A percentile compares a stretch with the other conserved stretches of the same genome.
phyloP scores from a whole-genome alignment of 257 asterid genomes.

The Lithospermum erythrorhizon region DNA sequence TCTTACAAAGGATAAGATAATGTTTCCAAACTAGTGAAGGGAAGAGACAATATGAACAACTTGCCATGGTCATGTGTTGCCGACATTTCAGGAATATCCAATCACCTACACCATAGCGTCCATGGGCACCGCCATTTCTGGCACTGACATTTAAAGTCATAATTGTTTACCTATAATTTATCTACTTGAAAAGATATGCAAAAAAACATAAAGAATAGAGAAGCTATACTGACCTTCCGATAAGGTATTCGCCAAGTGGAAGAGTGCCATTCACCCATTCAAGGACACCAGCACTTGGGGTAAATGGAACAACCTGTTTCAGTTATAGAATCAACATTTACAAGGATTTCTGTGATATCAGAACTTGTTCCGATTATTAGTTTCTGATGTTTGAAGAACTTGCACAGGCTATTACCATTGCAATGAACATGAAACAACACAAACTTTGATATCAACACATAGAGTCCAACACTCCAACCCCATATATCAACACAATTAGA shows the following conservation, averaged over 20 bases:
- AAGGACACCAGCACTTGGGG: conserved; percentile 98
- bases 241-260: conserved; percentile 93
- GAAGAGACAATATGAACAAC: conserved; percentile 17
- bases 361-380: background rate
- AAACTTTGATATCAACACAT: too few species aligned
- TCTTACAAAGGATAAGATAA: too few species aligned
- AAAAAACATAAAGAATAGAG: conserved; percentile 7
- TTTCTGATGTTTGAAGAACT: background rate
- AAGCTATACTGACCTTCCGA: conserved; percentile 55
- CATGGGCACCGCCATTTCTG: conserved; percentile 97
- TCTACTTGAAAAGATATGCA: conserved; percentile 6
- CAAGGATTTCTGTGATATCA: background rate
- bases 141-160: conserved; percentile 29
- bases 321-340: conserved; percentile 1
- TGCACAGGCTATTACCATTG: background rate
- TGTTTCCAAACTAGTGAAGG: conserved; percentile 3
- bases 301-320: conserved; percentile 86
- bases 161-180: too few species aligned
- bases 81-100: conserved; percentile 85
- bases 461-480: too few species aligned
- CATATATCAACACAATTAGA: too few species aligned
- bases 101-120: conserved; percentile 86
- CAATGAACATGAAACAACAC: too few species aligned
- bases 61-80: conserved; percentile 66
- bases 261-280: conserved; percentile 99